Base-by-base conservation (phyloP, 306 rosid genomes). In the Crataegus laevigata region DNA sequence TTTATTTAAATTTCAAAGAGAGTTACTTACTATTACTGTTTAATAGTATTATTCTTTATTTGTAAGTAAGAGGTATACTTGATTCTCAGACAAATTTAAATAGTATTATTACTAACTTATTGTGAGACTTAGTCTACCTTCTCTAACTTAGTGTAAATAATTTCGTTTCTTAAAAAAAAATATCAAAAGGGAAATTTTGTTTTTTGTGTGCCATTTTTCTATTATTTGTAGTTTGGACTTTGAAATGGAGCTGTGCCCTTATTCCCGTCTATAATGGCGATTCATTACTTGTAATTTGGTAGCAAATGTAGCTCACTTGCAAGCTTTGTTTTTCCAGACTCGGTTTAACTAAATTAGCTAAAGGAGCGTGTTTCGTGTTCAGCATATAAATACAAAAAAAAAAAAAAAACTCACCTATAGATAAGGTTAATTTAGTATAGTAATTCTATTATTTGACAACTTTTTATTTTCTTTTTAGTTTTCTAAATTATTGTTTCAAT, bases 201-300 rank as follows among this genome's bases (percentile, higher is more conserved):
- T 5, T 17, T 47, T 64, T 18, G 45, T 40, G 34, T 22, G 14
- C 11, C 61, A 11, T 11, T 71, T 11, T 25, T 51, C 69, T 77
- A 9, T 59, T 59, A 45, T 45, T 17, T 62, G 10, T 17, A 40
- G 40, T 11, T 29, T 29, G 51, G 71, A 69, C 52, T 86, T 89
- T 89, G 82, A 90, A 86, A 81, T 81, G 64, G 24, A 62, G 65
- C 54, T 47, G 69, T 42, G 30, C 77, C 43, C 47, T 50, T 61
- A 71, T 87, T 91, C 93, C 96, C 96, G 96, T 93, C 83, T 83
- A 40, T 40, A 21, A 73, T 34, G 69, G 81, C 60, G 11, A 66
- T 57, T 32, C 71, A 64, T 26, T 57, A 73, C n/a, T 14, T 38
- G 28, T 52, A 21, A n/a, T n/a, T 43, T 43, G 3, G 15, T 24